Evolutionary conservation across 768 basidiomycete species (phyloP).

Genomic region (Hypholoma fasciculare): DNA sequence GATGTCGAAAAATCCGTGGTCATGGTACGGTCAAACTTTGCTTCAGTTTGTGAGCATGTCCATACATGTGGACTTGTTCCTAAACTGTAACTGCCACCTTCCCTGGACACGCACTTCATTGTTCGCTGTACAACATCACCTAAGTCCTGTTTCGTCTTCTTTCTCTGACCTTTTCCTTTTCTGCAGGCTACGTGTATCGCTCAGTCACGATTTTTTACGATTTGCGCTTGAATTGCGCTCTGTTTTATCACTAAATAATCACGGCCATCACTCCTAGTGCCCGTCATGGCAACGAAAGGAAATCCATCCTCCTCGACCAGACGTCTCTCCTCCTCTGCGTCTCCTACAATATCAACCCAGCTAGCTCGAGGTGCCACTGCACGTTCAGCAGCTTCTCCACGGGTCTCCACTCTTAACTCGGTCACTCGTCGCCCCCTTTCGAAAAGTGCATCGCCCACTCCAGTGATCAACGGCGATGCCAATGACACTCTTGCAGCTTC

Average conservation of each 20-base stretch:
- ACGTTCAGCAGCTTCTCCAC: constrained; percentile 64
- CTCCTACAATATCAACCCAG: constrained; percentile 42
- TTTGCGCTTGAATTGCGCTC: constrained; percentile 1
- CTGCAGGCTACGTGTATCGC: background rate
- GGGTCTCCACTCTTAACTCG: constrained; percentile 54
- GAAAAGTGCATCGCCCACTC: constrained; percentile 41
- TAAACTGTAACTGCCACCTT: background rate
- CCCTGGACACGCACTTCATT: background rate
- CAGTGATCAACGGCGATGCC: constrained; percentile 43
- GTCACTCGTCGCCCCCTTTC: constrained; percentile 47
- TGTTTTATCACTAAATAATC: constrained; percentile 1
- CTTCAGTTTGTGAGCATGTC: background rate
- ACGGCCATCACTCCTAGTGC: constrained; percentile 11
- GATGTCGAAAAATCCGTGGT: background rate
- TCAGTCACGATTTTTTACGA: background rate
- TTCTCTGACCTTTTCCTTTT: constrained; percentile 5
- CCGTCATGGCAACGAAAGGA: constrained; percentile 44
- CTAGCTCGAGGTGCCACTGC: constrained; percentile 58
- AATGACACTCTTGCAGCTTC: constrained; percentile 59
- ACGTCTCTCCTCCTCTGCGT: constrained; percentile 43
- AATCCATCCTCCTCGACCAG: constrained; percentile 43
- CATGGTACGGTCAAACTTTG: background rate
- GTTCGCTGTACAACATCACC: constrained; percentile 5
- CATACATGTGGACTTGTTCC: constrained; percentile 6
- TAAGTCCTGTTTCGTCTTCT: background rate